Percentiles rank a stretch among this genome's conserved stretches.
Evolutionary conservation across 345 rosid genomes (phyloP).

Genomic region (Gossypium mustelinum): DNA sequence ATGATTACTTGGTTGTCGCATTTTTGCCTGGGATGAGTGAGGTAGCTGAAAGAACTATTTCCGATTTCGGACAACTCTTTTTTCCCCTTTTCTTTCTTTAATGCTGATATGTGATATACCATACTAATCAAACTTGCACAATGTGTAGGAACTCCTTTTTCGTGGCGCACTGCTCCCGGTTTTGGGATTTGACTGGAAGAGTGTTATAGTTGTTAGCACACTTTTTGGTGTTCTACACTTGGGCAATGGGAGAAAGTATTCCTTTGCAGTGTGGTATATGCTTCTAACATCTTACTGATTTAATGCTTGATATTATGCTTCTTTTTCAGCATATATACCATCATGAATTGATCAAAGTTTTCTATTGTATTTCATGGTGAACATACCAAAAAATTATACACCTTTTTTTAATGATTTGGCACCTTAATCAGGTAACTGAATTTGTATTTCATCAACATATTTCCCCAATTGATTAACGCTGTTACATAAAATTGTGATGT

Average conservation of each 20-base stretch:
- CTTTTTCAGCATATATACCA: neutral
- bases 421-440: neutral
- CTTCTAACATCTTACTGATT: neutral
- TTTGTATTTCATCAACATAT: too few species aligned
- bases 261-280: constrained; percentile 81
- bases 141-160: constrained; percentile 71
- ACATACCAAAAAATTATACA: too few species aligned
- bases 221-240: constrained; percentile 77
- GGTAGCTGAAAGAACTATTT: constrained; percentile 30
- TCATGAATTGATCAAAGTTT: neutral
- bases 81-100: neutral
- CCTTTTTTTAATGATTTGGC: neutral
- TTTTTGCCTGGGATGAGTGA: constrained; percentile 81
- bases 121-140: neutral
- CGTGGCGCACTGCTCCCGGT: constrained; percentile 73
- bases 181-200: constrained; percentile 59
- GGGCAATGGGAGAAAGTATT: constrained; percentile 78
- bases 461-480: too few species aligned
- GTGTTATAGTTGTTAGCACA: constrained; percentile 49
- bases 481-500: too few species aligned
- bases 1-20: constrained; percentile 73
- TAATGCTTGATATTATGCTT: neutral
- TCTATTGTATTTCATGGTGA: neutral
- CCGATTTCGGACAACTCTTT: neutral
- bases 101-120: neutral